Percentiles rank a stretch among this genome's conserved stretches.
phyloP scores from a whole-genome alignment of 169 alveolate species.

The Cryptosporidium ubiquitum region DNA sequence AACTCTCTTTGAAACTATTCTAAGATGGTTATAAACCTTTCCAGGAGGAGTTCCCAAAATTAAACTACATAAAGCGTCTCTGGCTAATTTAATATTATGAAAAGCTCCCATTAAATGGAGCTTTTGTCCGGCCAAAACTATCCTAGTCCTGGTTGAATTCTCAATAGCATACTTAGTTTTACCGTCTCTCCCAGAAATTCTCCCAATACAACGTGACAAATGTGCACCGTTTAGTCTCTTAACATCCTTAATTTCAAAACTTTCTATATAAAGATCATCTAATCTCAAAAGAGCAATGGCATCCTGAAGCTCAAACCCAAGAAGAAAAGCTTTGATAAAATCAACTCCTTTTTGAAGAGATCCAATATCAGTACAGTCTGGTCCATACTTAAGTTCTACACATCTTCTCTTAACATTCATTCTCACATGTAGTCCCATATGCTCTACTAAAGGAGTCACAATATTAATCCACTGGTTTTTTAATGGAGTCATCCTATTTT shows the following conservation, averaged over 20 bases:
- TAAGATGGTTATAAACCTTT: constrained; percentile 94
- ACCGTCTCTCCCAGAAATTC: constrained; percentile 99
- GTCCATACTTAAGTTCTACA: constrained; percentile 84
- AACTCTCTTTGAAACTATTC: constrained; percentile 91
- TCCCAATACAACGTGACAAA: constrained; percentile 97
- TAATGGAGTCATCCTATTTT: constrained; percentile 91
- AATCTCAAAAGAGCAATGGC: constrained; percentile 97
- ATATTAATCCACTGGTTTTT: constrained; percentile 92
- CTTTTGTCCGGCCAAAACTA: constrained; percentile 85
- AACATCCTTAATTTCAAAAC: constrained; percentile 98
- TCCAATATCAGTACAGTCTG: constrained; percentile 78
- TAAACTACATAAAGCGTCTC: constrained; percentile 96
- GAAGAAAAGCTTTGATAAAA: constrained; percentile 96
- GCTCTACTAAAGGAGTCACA: constrained; percentile 93
- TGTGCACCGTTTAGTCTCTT: constrained; percentile 97
- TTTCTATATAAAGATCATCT: constrained; percentile 97
- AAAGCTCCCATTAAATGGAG: constrained; percentile 89
- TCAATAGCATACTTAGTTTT: constrained; percentile 99
- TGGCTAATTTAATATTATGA: constrained; percentile 95
- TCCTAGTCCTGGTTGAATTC: constrained; percentile 99
- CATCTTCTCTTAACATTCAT: constrained; percentile 92
- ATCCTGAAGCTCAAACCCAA: constrained; percentile 98
- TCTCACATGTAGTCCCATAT: constrained; percentile 93
- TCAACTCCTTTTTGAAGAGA: constrained; percentile 94
- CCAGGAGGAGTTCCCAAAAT: constrained; percentile 98